These are phyloP conservation scores for Metarhizium humberi DNA, from an alignment of 2,329 filamentous ascomycete genomes.

Conservation along the genomic window DNA sequence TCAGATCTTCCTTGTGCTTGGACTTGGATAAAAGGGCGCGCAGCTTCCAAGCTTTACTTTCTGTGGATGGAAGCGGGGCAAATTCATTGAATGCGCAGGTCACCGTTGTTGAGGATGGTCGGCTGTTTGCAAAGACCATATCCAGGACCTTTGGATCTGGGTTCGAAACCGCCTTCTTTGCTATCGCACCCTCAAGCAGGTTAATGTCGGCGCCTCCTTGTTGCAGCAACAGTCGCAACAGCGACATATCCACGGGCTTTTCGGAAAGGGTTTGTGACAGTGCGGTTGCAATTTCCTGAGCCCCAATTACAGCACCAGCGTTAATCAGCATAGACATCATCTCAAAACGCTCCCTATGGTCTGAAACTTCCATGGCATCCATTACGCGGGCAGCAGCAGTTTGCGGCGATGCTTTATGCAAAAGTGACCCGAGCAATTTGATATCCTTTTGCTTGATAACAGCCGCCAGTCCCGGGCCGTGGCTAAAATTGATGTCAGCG, in stretches of 20 bases:
- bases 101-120: constrained; percentile 33
- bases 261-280: constrained; percentile 32
- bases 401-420: constrained; percentile 36
- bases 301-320: constrained; percentile 33
- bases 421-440: constrained; percentile 32
- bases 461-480: constrained; percentile 37
- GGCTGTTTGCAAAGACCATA: constrained; percentile 35
- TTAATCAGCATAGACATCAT: constrained; percentile 38
- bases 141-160: constrained; percentile 40
- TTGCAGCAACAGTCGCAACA: constrained; percentile 39
- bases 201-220: constrained; percentile 46
- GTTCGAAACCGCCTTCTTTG: constrained; percentile 31
- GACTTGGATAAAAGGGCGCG: constrained; percentile 34
- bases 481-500: constrained; percentile 45
- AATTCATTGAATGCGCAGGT: constrained; percentile 33
- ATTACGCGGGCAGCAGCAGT: constrained; percentile 38
- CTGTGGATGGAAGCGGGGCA: constrained; percentile 31
- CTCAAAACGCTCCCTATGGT: constrained; percentile 32
- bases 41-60: constrained; percentile 40
- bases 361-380: constrained; percentile 35
- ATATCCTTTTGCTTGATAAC: constrained; percentile 40
- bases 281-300: constrained; percentile 31
- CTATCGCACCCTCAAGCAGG: constrained; percentile 31
- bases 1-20: constrained; percentile 32
- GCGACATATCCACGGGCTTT: constrained; percentile 38